Evolutionary conservation across 371 early-diverging fungal genomes (phyloP).

Genomic region (Saksenaea vasiformis): DNA sequence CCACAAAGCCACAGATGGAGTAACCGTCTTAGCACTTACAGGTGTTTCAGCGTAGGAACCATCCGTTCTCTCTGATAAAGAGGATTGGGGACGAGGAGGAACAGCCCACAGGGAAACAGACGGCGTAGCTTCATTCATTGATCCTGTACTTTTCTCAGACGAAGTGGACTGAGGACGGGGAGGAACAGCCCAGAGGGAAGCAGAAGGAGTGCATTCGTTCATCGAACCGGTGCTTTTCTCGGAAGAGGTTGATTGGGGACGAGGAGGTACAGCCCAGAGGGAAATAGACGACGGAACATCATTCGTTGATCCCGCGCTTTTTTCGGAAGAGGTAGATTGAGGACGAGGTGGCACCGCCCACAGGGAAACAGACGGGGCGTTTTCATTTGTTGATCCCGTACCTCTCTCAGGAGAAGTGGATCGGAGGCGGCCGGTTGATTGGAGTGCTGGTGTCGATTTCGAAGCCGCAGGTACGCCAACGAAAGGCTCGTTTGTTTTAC

Average conservation of each 20-base stretch:
- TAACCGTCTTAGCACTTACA: neutral
- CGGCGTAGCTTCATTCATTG: neutral
- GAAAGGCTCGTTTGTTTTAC: neutral
- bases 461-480: neutral
- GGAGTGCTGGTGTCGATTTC: neutral
- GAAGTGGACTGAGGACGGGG: conserved; percentile 5
- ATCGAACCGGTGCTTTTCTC: conserved; percentile 8
- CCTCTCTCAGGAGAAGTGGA: neutral
- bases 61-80: neutral
- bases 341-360: conserved; percentile 25
- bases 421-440: neutral
- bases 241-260: conserved; percentile 3
- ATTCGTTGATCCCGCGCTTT: conserved; percentile 1
- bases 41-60: neutral
- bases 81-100: conserved; percentile 6
- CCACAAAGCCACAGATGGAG: conserved; percentile 1
- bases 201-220: neutral
- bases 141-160: conserved; percentile 8
- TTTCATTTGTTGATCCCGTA: neutral
- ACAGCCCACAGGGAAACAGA: conserved; percentile 15
- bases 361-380: conserved; percentile 4
- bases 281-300: neutral
- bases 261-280: conserved; percentile 17
- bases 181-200: conserved; percentile 16
- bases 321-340: conserved; percentile 15